Evolutionary conservation across 495 filamentous ascomycete species (phyloP).

Genomic region (Stereocaulon alpinum): DNA sequence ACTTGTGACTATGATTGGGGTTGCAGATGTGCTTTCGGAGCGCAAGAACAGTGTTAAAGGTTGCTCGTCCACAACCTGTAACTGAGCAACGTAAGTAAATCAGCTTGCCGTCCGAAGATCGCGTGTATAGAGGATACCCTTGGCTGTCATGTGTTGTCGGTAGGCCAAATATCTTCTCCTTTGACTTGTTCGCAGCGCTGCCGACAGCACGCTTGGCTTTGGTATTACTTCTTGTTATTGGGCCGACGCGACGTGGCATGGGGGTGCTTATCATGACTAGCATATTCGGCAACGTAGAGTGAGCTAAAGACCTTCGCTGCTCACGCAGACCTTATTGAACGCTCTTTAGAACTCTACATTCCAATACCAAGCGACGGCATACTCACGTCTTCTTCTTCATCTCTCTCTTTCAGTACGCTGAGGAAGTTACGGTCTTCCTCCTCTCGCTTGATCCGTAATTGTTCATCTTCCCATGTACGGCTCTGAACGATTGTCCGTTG

Average conservation of each 20-base stretch:
- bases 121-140: slow-evolving; percentile 37
- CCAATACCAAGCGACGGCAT: neutral
- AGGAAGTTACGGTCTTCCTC: neutral
- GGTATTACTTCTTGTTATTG: neutral
- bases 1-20: neutral
- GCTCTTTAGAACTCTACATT: neutral
- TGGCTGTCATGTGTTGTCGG: slow-evolving; percentile 38
- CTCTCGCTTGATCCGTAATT: neutral
- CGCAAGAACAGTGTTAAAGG: slow-evolving; percentile 23
- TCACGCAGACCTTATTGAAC: neutral
- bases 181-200: neutral
- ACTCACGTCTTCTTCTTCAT: slow-evolving; percentile 4
- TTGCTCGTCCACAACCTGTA: slow-evolving; percentile 35
- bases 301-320: neutral
- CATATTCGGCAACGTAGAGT: neutral
- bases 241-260: neutral
- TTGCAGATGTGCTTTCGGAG: neutral
- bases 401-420: neutral
- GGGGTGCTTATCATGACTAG: too few relatives aligned
- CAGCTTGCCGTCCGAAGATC: slow-evolving; percentile 37
- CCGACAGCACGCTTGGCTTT: neutral
- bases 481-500: neutral
- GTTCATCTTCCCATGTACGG: neutral
- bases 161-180: slow-evolving; percentile 22
- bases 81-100: slow-evolving; percentile 40